phyloP scores from a whole-genome alignment of 1,139 yeast species.

The Scheffersomyces illinoinensis region DNA sequence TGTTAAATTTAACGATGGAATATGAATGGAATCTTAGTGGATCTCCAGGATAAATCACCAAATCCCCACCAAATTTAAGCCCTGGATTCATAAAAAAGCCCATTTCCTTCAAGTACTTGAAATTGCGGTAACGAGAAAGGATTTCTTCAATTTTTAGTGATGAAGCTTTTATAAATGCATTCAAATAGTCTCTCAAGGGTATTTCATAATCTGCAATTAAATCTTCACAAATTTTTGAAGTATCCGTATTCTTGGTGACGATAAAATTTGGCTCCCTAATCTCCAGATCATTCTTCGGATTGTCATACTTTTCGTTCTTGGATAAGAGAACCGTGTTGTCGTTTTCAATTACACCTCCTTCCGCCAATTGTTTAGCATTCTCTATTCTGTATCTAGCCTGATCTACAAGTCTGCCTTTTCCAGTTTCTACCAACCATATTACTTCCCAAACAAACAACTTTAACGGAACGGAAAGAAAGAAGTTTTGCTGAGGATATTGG shows the following conservation, averaged over 20 bases:
- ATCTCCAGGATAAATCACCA: conserved; percentile 92
- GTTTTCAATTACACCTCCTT: neutral
- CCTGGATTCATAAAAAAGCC: conserved; percentile 78
- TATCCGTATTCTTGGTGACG: conserved; percentile 3
- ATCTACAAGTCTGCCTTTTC: conserved; percentile 38
- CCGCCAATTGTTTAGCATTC: neutral
- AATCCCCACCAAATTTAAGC: conserved; percentile 85
- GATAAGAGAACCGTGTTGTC: neutral
- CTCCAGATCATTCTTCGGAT: neutral
- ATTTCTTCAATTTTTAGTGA: conserved; percentile 5
- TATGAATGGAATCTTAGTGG: conserved; percentile 91
- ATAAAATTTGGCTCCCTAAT: conserved; percentile 5
- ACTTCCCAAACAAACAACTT: conserved; percentile 74
- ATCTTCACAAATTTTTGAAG: neutral
- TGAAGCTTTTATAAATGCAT: neutral
- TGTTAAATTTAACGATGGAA: conserved; percentile 63
- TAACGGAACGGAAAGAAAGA: conserved; percentile 80
- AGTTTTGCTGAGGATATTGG: conserved; percentile 87
- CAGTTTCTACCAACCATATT: conserved; percentile 56
- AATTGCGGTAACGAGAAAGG: conserved; percentile 9
- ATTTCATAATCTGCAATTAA: neutral
- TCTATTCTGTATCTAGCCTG: conserved; percentile 19
- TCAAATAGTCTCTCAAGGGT: conserved; percentile 1
- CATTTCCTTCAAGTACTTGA: conserved; percentile 39
- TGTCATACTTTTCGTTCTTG: neutral